Percentiles rank a stretch among this genome's conserved stretches.
These are phyloP conservation scores for Endoconidiophora polonica DNA, from an alignment of 2,329 filamentous ascomycete species.

Conservation along the genomic window DNA sequence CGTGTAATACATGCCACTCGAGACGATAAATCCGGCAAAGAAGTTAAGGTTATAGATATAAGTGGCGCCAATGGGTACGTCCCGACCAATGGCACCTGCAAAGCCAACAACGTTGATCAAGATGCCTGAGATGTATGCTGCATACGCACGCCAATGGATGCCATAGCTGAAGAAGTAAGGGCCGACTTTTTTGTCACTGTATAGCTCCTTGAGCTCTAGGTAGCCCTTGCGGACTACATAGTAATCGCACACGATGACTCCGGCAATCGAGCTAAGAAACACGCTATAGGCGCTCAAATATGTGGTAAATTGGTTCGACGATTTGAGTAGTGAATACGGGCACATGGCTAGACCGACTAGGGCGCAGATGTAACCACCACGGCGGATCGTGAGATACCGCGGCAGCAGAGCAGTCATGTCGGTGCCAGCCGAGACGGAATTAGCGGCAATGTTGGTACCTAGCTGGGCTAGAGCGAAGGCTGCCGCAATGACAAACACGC, in stretches of 20 bases:
- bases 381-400: constrained; percentile 67
- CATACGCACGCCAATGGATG: constrained; percentile 70
- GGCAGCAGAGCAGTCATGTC: constrained; percentile 70
- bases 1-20: constrained; percentile 47
- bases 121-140: constrained; percentile 67
- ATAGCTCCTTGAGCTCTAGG: constrained; percentile 61
- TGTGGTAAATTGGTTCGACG: constrained; percentile 70
- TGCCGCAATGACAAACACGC: constrained; percentile 54
- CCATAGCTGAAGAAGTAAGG: constrained; percentile 63
- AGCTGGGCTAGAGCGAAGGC: constrained; percentile 67
- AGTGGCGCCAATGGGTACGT: constrained; percentile 59
- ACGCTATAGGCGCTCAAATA: constrained; percentile 87
- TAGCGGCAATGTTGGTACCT: constrained; percentile 76
- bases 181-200: constrained; percentile 47
- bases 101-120: constrained; percentile 87
- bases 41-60: constrained; percentile 89
- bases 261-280: constrained; percentile 83
- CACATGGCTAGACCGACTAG: constrained; percentile 68
- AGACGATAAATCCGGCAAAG: constrained; percentile 66
- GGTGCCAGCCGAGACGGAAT: constrained; percentile 68
- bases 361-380: constrained; percentile 76
- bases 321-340: constrained; percentile 63
- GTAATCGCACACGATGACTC: constrained; percentile 82
- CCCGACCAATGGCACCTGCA: constrained; percentile 55
- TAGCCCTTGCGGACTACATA: constrained; percentile 74